Base-by-base conservation (phyloP, 495 filamentous ascomycete species). In the Daldinia vernicosa region DNA sequence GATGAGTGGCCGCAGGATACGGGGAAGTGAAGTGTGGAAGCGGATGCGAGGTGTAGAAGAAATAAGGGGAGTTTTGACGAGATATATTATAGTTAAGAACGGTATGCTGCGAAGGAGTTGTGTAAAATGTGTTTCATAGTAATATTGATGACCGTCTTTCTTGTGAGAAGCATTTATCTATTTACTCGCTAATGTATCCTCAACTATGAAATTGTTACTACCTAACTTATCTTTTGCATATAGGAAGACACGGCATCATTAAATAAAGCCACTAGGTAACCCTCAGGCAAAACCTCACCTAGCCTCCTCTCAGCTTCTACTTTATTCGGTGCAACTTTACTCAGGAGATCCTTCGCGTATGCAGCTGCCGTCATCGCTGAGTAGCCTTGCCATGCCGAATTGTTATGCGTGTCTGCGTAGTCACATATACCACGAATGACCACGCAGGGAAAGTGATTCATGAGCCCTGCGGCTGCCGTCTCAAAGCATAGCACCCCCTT, bases 1-100 rank as follows among this genome's bases (percentile, higher is more conserved):
- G 84, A 86, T 69, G 60, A 76, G 60, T 86, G 78, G 77, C 85
- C 85, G 45, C 77, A 77, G 67, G 71, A 74, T 14, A 66, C 60
- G 50, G 70, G 70, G 26, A 32, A 4, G 30, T 70, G 47, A 71
- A 28, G 14, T 14, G 12, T 14, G 32, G 32, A 33, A 0, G 32
- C 3, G 32, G 1, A 32, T 32, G 7, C 3, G 30, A 32, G 30
- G 30, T 32, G 11, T 27, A 1, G 5, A 6, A 19, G 8, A 11
- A 40, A 15, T 14, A 14, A 19, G 6, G 11, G 14, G 28, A 11
- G 14, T 14, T 4, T 12, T 35, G 32, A 35, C 11, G 5, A 32
- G 9, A 32, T 8, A 9, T 1, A 32, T 11, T 32, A 32, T 32
- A 32, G 8, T 11, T 32, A 11, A 32, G 30, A 32, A 32, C 6